Conservation (phyloP, 345 rosid species). For the Zanthoxylum bungeanum region DNA sequence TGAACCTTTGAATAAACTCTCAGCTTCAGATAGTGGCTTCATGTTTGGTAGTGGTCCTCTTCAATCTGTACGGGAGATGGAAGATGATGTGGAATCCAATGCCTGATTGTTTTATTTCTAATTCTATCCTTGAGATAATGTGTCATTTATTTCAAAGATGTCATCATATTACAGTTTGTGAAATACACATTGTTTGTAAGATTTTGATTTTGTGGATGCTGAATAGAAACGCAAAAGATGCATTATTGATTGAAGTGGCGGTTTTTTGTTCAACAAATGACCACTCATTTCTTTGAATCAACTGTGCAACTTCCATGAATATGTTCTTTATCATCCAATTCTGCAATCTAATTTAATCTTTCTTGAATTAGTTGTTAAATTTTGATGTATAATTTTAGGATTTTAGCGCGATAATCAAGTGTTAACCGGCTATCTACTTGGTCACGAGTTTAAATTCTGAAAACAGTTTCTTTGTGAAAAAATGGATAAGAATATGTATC, state of each 20-base stretch:
- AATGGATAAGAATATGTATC: too few relatives aligned
- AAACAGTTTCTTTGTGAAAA: too few relatives aligned
- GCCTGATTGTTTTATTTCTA: conserved; percentile 26
- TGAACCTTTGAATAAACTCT: conserved; percentile 32
- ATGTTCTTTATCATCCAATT: background rate
- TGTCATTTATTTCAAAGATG: conserved; percentile 13
- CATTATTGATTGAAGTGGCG: background rate
- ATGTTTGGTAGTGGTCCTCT: conserved; percentile 48
- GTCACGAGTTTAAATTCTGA: too few relatives aligned
- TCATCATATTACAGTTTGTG: conserved; percentile 8
- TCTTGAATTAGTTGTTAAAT: background rate
- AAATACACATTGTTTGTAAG: conserved; percentile 21
- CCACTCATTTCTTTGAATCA: background rate
- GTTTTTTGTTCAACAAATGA: conserved; percentile 1
- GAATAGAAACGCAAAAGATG: conserved; percentile 21
- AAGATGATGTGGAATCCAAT: conserved; percentile 45
- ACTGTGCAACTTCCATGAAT: background rate
- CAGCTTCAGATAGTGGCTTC: conserved; percentile 35
- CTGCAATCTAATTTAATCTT: background rate
- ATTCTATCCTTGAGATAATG: conserved; percentile 9
- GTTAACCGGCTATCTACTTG: too few relatives aligned
- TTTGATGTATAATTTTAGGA: background rate
- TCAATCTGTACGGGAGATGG: conserved; percentile 50
- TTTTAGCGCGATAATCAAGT: too few relatives aligned
- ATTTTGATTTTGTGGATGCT: conserved; percentile 26